These are phyloP conservation scores for Dimocarpus longan DNA, from an alignment of 345 rosid species.

Conservation along the genomic window DNA sequence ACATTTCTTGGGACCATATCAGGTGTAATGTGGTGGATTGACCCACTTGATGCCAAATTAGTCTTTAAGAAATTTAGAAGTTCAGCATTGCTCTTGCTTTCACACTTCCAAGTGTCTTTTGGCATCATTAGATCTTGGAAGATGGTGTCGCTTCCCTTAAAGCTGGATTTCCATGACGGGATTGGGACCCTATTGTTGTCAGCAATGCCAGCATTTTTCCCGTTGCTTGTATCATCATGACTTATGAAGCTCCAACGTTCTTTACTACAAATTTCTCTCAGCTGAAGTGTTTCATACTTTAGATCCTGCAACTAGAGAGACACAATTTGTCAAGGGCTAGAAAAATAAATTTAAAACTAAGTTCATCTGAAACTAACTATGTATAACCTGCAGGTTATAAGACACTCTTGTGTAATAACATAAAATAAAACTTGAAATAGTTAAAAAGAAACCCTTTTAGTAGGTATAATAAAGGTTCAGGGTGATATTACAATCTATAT, in stretches of 20 bases:
- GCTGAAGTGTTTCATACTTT: slow-evolving; percentile 54
- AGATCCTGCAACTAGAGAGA: slow-evolving; percentile 50
- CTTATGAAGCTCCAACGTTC: slow-evolving; percentile 34
- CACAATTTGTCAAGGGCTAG: not conserved
- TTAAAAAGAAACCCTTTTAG: not conserved
- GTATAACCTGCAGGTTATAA: not conserved
- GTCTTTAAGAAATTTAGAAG: slow-evolving; percentile 12
- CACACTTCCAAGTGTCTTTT: slow-evolving; percentile 27
- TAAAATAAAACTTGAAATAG: not conserved
- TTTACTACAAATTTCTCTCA: slow-evolving; percentile 48
- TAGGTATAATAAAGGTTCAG: not conserved
- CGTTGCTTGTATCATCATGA: slow-evolving; percentile 19
- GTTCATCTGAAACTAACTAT: not conserved
- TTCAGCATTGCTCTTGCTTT: slow-evolving; percentile 28
- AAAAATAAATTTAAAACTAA: not conserved
- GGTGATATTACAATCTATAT: not conserved
- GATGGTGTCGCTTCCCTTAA: slow-evolving; percentile 23
- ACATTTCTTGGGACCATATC: slow-evolving; percentile 25
- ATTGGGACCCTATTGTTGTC: slow-evolving; percentile 18
- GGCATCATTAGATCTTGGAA: slow-evolving; percentile 20
- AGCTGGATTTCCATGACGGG: slow-evolving; percentile 23
- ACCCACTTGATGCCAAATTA: slow-evolving; percentile 25
- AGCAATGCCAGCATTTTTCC: slow-evolving; percentile 16
- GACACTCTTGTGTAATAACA: not conserved
- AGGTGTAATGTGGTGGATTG: slow-evolving; percentile 33